Conservation (phyloP, 768 basidiomycete species). For the Coprinellus micaceus region DNA sequence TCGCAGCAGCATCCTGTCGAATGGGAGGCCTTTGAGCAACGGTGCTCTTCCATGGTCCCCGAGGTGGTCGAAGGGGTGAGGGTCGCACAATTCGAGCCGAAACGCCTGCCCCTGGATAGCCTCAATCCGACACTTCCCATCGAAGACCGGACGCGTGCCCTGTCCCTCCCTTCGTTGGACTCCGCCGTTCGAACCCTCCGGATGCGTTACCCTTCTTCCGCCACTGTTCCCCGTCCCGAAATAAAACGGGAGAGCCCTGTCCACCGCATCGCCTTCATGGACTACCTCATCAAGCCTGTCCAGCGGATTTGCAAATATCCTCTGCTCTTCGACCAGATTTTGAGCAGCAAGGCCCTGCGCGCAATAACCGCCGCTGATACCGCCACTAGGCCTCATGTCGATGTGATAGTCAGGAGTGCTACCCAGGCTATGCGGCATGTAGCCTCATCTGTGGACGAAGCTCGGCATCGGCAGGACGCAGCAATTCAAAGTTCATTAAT, state of each 20-base stretch:
- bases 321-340: slow-evolving; percentile 76
- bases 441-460: slow-evolving; percentile 77
- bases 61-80: slow-evolving; percentile 28
- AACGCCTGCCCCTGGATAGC: slow-evolving; percentile 7
- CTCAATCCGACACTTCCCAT: slow-evolving; percentile 7
- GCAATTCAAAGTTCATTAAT: slow-evolving; percentile 66
- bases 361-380: slow-evolving; percentile 16
- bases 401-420: slow-evolving; percentile 48
- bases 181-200: slow-evolving; percentile 37
- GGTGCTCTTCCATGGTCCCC: slow-evolving; percentile 56
- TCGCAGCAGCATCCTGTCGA: slow-evolving; percentile 62
- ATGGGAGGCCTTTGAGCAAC: slow-evolving; percentile 83
- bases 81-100: slow-evolving; percentile 19
- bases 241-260: slow-evolving; percentile 25
- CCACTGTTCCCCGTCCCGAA: slow-evolving; percentile 24
- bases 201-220: slow-evolving; percentile 30
- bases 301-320: slow-evolving; percentile 96
- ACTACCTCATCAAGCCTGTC: slow-evolving; percentile 96
- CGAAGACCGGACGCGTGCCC: slow-evolving; percentile 31
- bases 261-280: slow-evolving; percentile 60
- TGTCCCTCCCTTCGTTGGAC: slow-evolving; percentile 53
- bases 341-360: slow-evolving; percentile 28
- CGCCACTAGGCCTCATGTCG: slow-evolving; percentile 27
- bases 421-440: slow-evolving; percentile 72
- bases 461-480: slow-evolving; percentile 62